phyloP scores from a whole-genome alignment of 2,329 filamentous ascomycete species.

The Fusarium setosum region DNA sequence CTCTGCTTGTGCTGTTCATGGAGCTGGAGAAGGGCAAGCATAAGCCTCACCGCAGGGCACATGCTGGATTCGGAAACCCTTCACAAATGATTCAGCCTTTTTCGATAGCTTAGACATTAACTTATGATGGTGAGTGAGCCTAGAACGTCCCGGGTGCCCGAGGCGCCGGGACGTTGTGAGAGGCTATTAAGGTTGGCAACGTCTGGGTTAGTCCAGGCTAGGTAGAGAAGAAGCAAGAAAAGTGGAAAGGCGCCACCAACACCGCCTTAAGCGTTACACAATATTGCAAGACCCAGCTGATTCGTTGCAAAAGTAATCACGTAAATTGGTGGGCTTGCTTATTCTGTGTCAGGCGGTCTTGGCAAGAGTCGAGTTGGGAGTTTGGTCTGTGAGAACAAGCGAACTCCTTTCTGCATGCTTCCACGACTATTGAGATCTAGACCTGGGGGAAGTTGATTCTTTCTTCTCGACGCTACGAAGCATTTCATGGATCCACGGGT shows the following conservation, averaged over 20 bases:
- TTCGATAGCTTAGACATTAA: constrained; percentile 2
- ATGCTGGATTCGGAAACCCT: background rate
- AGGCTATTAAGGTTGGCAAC: constrained; percentile 2
- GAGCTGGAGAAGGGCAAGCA: background rate
- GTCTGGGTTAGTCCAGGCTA: background rate
- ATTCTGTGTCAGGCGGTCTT: background rate
- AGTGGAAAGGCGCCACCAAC: background rate
- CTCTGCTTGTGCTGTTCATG: background rate
- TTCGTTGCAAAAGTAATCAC: background rate
- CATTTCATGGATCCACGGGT: background rate
- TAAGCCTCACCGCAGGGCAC: background rate
- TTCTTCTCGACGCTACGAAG: background rate
- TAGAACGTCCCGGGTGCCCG: background rate
- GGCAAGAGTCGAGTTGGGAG: background rate
- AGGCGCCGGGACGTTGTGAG: background rate
- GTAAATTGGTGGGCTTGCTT: background rate
- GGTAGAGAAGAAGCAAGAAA: background rate
- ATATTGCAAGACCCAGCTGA: background rate
- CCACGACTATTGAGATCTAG: background rate
- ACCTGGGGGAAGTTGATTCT: background rate
- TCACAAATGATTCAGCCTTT: background rate
- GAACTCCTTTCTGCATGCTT: background rate
- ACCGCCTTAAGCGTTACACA: background rate
- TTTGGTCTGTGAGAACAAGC: background rate
- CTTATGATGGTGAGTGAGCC: background rate